Percentiles rank a stretch among this genome's conserved stretches.
Evolutionary conservation across 164 flowering plant species (phyloP).

Genomic region (Tetrastigma voinierianum): DNA sequence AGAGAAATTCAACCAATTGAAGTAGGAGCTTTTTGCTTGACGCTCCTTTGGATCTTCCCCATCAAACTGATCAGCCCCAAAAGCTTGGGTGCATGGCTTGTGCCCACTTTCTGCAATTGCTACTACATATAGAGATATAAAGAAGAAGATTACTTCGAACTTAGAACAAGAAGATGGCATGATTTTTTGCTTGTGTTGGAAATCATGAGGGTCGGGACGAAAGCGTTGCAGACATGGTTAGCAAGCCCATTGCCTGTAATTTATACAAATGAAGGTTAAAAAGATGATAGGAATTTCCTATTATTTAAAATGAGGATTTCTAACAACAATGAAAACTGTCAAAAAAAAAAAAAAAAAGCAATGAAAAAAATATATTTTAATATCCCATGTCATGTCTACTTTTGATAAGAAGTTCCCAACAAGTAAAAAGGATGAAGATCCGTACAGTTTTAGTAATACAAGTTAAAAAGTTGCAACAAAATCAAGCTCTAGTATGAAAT

Average conservation of each 20-base stretch:
- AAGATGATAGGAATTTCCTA: background rate
- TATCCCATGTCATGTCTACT: no score
- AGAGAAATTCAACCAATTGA: conserved; percentile 27
- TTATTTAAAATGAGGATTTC: no score
- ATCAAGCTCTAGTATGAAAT: no score
- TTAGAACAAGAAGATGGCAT: background rate
- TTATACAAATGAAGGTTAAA: background rate
- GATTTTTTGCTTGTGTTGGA: background rate
- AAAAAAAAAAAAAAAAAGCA: no score
- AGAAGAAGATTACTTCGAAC: conserved; percentile 8
- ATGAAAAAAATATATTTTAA: no score
- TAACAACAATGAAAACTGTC: no score
- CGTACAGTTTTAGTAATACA: no score
- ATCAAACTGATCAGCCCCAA: conserved; percentile 29
- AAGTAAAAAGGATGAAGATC: no score
- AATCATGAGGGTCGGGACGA: conserved; percentile 9
- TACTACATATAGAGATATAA: conserved; percentile 12
- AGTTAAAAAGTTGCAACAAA: no score
- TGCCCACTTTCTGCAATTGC: conserved; percentile 20
- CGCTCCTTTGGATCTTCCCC: conserved; percentile 14
- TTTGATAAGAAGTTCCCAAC: no score
- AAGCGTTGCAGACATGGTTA: conserved; percentile 19
- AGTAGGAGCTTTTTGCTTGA: conserved; percentile 22
- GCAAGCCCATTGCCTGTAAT: conserved; percentile 26
- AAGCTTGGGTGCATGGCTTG: conserved; percentile 25